Conservation (phyloP, 768 basidiomycete species). For the Obba rivulosa region DNA sequence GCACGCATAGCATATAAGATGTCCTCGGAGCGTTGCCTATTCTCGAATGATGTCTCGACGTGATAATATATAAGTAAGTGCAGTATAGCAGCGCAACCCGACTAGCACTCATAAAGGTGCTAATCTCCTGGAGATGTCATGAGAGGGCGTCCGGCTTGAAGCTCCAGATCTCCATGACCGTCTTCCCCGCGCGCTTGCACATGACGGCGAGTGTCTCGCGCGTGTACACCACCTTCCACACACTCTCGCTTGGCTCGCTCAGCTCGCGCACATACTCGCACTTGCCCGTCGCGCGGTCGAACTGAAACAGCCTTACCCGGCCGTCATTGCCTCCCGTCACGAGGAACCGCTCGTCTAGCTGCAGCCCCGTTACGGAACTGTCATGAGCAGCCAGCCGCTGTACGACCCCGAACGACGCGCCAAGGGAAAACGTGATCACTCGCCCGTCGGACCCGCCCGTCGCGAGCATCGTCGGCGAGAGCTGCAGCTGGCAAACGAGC, state of each 20-base stretch:
- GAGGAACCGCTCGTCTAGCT: slow-evolving; percentile 79
- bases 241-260: slow-evolving; percentile 69
- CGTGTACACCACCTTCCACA: slow-evolving; percentile 83
- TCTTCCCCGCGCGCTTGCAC: slow-evolving; percentile 76
- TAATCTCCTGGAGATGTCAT: background rate
- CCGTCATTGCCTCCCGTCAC: slow-evolving; percentile 87
- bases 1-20: no score
- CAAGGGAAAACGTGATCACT: slow-evolving; percentile 64
- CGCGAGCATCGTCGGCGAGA: slow-evolving; percentile 62
- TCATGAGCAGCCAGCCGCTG: slow-evolving; percentile 86
- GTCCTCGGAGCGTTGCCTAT: no score
- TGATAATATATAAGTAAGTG: no score
- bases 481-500: slow-evolving; percentile 86
- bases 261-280: slow-evolving; percentile 69
- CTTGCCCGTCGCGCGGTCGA: slow-evolving; percentile 18
- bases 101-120: background rate
- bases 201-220: slow-evolving; percentile 73
- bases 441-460: slow-evolving; percentile 90
- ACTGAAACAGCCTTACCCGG: slow-evolving; percentile 69
- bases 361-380: slow-evolving; percentile 79
- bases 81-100: no score
- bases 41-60: no score
- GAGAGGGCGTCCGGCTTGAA: slow-evolving; percentile 42
- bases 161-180: slow-evolving; percentile 85
- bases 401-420: slow-evolving; percentile 31